Evolutionary conservation across 2,329 filamentous ascomycete species (phyloP).

Genomic region (Colletotrichum tropicicola): DNA sequence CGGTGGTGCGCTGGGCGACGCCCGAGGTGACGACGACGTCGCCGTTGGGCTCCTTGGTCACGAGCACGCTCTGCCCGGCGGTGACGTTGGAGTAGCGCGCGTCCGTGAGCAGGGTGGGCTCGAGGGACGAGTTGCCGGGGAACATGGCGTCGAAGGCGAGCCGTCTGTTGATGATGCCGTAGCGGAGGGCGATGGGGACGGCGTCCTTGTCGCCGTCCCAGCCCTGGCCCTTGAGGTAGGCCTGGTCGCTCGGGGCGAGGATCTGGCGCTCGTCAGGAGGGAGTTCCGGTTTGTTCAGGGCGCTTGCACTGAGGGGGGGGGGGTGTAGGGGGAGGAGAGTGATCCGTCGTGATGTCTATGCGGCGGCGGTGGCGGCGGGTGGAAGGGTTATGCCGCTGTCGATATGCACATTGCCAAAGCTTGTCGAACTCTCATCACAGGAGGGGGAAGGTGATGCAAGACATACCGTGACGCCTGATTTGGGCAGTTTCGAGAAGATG

Average conservation of each 20-base stretch:
- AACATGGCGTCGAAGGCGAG: conserved; percentile 50
- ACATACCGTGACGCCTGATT: conserved; percentile 54
- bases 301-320: too few species aligned
- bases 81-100: conserved; percentile 57
- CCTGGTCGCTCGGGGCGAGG: conserved; percentile 66
- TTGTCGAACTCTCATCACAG: too few species aligned
- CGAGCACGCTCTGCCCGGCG: conserved; percentile 56
- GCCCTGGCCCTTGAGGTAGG: conserved; percentile 52
- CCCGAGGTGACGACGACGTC: conserved; percentile 33
- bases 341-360: too few species aligned
- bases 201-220: conserved; percentile 52
- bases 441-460: background rate
- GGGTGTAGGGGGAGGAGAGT: too few species aligned
- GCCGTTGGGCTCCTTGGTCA: conserved; percentile 52
- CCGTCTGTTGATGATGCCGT: conserved; percentile 67
- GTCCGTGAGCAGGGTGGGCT: conserved; percentile 54
- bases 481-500: conserved; percentile 52
- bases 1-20: conserved; percentile 52
- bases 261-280: conserved; percentile 41
- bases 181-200: conserved; percentile 58
- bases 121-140: conserved; percentile 47
- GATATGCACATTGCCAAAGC: too few species aligned
- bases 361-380: too few species aligned
- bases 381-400: background rate
- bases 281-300: too few species aligned